These are phyloP conservation scores for Casaregolazyma suthepensis DNA, from an alignment of 1,139 yeast genomes.

Conservation along the genomic window DNA sequence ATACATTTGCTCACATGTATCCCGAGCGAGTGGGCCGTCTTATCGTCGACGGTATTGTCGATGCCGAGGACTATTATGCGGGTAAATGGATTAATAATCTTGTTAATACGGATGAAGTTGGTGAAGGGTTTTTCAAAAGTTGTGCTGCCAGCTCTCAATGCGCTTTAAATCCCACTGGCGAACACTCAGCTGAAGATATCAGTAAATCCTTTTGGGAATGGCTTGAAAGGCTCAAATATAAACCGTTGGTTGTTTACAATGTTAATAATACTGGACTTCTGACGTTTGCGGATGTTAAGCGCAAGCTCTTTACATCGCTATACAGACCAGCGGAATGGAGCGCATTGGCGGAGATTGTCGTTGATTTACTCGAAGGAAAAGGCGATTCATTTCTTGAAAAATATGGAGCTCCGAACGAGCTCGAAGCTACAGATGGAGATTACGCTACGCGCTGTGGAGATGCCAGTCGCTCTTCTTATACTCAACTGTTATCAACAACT, in stretches of 20 bases:
- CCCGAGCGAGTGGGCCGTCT: conserved; percentile 17
- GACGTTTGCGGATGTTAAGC: conserved; percentile 10
- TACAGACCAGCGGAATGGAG: conserved; percentile 12
- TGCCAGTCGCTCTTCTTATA: conserved; percentile 7
- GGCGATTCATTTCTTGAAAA: conserved; percentile 6
- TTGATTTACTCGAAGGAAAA: conserved; percentile 10
- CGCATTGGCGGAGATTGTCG: conserved; percentile 9
- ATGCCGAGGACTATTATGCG: conserved; percentile 16
- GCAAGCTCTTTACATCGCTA: conserved; percentile 6
- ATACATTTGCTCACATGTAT: conserved; percentile 18
- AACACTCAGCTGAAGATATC: conserved; percentile 8
- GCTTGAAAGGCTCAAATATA: conserved; percentile 5
- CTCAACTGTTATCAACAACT: background rate
- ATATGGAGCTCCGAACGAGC: background rate
- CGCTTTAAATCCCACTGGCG: conserved; percentile 11
- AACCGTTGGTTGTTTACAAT: conserved; percentile 12
- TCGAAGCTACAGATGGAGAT: conserved; percentile 8
- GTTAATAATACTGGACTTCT: conserved; percentile 11
- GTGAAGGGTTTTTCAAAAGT: conserved; percentile 8
- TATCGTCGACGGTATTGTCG: conserved; percentile 18
- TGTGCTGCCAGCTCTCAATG: conserved; percentile 14
- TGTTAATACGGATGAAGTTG: conserved; percentile 14
- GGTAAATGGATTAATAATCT: conserved; percentile 14
- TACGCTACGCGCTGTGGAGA: conserved; percentile 17
- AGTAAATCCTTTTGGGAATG: conserved; percentile 4